Percentiles rank a stretch among this genome's conserved stretches.
Evolutionary conservation across 768 basidiomycete genomes (phyloP).

Genomic region (Lepiota venenata): DNA sequence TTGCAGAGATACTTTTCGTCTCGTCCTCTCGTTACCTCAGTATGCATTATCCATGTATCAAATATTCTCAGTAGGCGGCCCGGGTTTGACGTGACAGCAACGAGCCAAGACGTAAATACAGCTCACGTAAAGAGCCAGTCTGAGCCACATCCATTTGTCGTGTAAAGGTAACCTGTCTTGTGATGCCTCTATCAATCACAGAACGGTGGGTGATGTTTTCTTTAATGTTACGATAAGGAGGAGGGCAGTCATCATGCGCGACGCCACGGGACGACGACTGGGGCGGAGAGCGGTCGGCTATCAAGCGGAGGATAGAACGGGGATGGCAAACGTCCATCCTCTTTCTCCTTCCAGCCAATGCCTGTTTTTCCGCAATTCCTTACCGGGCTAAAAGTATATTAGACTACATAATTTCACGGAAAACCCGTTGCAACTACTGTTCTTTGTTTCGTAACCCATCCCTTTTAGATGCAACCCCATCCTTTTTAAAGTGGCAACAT

Average conservation of each 20-base stretch:
- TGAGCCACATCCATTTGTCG: not conserved
- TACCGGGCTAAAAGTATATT: constrained; percentile 4
- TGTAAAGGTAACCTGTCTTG: not conserved
- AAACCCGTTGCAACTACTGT: not conserved
- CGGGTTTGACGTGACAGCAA: no score
- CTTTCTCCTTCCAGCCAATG: not conserved
- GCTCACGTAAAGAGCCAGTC: no score
- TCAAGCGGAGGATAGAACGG: not conserved
- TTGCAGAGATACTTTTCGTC: no score
- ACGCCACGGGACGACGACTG: not conserved
- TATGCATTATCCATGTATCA: no score
- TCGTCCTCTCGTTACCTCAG: no score
- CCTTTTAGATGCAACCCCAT: constrained; percentile 5
- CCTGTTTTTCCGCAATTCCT: not conserved
- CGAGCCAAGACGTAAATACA: no score
- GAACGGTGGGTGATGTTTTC: no score
- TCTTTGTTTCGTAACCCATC: constrained; percentile 6
- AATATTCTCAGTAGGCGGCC: no score
- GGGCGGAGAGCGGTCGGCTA: no score
- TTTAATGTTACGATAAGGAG: not conserved
- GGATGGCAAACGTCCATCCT: not conserved
- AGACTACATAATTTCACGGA: not conserved
- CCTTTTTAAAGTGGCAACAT: constrained; percentile 20
- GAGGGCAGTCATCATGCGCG: no score
- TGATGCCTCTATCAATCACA: not conserved